A percentile compares a stretch with the other conserved stretches of the same genome.
Conservation (phyloP, 164 flowering plant genomes). For the Vitis rupestris region DNA sequence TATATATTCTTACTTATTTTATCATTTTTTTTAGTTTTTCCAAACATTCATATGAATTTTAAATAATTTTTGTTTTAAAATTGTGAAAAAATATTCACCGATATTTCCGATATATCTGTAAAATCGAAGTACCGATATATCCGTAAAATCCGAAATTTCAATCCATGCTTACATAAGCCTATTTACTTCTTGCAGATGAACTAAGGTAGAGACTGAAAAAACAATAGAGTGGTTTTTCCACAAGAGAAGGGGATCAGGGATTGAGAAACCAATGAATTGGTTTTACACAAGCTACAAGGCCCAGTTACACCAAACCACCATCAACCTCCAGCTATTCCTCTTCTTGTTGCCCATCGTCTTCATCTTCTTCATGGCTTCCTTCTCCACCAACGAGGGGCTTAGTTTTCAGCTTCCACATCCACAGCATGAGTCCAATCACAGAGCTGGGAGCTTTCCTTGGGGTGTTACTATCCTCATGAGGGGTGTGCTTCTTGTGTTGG, state of each 20-base stretch:
- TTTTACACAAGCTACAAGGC: constrained; percentile 33
- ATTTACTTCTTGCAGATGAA: not conserved
- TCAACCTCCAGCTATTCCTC: constrained; percentile 40
- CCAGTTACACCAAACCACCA: constrained; percentile 24
- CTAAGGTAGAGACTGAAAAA: not conserved
- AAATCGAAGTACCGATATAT: not conserved
- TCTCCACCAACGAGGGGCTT: constrained; percentile 17
- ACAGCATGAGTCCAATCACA: constrained; percentile 9
- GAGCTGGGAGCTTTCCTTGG: constrained; percentile 51
- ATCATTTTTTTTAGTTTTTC: no score
- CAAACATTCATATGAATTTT: no score
- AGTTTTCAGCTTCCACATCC: constrained; percentile 11
- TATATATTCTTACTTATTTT: no score
- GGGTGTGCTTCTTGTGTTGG: constrained; percentile 44
- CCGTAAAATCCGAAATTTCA: not conserved
- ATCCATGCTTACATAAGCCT: no score
- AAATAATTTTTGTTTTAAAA: no score
- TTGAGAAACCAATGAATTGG: no score
- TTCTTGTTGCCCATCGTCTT: constrained; percentile 43
- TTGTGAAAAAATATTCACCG: no score
- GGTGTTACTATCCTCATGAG: constrained; percentile 50
- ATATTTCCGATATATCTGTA: no score
- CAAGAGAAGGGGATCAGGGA: constrained; percentile 49
- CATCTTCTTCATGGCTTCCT: constrained; percentile 29
- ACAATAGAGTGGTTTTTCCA: constrained; percentile 46